Evolutionary conservation across 257 asterid genomes (phyloP).

Genomic region (Voacanga thouarsii): DNA sequence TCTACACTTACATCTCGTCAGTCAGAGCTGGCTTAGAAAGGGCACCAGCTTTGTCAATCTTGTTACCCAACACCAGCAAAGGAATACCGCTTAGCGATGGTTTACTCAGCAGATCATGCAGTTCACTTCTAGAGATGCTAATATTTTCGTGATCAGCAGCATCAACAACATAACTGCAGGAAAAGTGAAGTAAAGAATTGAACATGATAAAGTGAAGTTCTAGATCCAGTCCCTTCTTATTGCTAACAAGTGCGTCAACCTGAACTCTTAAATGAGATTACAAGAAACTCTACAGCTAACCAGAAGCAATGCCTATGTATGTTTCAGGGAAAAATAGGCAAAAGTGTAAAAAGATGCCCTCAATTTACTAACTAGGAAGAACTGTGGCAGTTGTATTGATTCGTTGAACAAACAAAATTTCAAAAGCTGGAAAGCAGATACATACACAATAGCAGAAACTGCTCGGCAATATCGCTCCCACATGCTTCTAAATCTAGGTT

Average conservation of each 20-base stretch:
- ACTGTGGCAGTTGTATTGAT: background rate
- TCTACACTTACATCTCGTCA: slow-evolving; percentile 69
- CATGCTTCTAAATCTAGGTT: slow-evolving; percentile 95
- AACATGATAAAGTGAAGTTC: slow-evolving; percentile 9
- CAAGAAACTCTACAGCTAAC: background rate
- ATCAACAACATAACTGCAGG: slow-evolving; percentile 88
- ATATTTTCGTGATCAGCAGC: slow-evolving; percentile 93
- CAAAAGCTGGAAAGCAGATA: slow-evolving; percentile 9
- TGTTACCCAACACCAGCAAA: slow-evolving; percentile 87
- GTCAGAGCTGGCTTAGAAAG: slow-evolving; percentile 79
- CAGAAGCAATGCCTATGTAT: background rate
- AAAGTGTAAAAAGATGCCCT: background rate
- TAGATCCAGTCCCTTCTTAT: slow-evolving; percentile 6
- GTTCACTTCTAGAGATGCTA: slow-evolving; percentile 71
- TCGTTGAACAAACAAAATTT: background rate
- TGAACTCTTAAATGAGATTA: background rate
- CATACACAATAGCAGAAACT: slow-evolving; percentile 97
- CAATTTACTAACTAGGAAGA: background rate
- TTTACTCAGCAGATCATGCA: slow-evolving; percentile 88
- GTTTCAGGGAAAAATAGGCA: background rate
- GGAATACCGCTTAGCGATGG: slow-evolving; percentile 89
- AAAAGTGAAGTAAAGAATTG: slow-evolving; percentile 12
- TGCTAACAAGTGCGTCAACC: background rate
- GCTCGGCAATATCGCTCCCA: slow-evolving; percentile 99
- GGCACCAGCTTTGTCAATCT: slow-evolving; percentile 77